Conservation (phyloP, 2,329 filamentous ascomycete genomes). For the Diaporthe batatas region DNA sequence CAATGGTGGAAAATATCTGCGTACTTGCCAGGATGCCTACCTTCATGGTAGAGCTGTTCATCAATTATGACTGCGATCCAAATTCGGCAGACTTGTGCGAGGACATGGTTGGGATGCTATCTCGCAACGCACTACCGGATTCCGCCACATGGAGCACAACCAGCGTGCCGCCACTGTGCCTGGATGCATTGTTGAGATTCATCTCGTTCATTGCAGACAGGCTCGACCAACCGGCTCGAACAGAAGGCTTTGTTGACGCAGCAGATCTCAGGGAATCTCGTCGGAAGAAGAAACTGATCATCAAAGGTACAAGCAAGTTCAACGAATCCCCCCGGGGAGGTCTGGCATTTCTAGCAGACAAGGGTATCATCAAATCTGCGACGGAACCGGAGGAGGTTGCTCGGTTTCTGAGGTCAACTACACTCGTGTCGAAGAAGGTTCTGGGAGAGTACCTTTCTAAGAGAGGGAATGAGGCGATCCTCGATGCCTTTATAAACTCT, state of each 20-base stretch:
- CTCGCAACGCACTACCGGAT: constrained; percentile 94
- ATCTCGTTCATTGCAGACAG: constrained; percentile 93
- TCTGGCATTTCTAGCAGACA: constrained; percentile 84
- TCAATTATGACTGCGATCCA: constrained; percentile 98
- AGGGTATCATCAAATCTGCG: constrained; percentile 85
- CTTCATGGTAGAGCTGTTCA: constrained; percentile 94
- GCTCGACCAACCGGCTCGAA: constrained; percentile 76
- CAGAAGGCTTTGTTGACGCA: constrained; percentile 76
- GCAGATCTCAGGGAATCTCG: constrained; percentile 77
- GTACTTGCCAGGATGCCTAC: constrained; percentile 92
- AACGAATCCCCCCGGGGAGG: constrained; percentile 95
- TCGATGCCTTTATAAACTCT: constrained; percentile 85
- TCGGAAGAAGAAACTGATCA: constrained; percentile 86
- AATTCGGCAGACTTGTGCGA: constrained; percentile 93
- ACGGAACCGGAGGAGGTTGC: constrained; percentile 83
- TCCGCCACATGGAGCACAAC: constrained; percentile 99
- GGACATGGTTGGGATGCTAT: constrained; percentile 92
- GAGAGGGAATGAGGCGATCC: constrained; percentile 84
- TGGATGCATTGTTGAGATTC: constrained; percentile 91
- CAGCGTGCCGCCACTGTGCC: constrained; percentile 93
- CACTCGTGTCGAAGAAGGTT: constrained; percentile 88
- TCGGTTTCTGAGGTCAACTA: constrained; percentile 88
- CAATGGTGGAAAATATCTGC: constrained; percentile 97
- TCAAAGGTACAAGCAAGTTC: constrained; percentile 89
- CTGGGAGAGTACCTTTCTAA: constrained; percentile 96